Evolutionary conservation across 2,329 filamentous ascomycete genomes (phyloP), one percentile per base, ranked within the genome.

Genomic region (Bipolaris bicolor): DNA sequence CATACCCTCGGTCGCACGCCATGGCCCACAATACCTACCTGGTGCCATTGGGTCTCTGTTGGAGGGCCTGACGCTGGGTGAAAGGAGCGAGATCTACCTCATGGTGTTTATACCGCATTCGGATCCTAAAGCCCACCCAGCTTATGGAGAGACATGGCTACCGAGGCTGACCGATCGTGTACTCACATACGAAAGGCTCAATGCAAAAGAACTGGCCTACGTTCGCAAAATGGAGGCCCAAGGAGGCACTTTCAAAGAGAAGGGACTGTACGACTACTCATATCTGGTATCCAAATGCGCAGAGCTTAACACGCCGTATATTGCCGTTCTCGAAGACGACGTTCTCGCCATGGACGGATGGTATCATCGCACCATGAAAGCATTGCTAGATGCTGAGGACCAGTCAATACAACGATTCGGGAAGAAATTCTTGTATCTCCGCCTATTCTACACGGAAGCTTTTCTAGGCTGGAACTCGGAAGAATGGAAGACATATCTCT

Each of bases 291-390:
- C 77, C 41, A 71, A 72, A 11, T 82, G 81, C 61, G 58, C 73
- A 18, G 65, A 68, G 29, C 68, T 70, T 4, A 70, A 71, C n/a
- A 70, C 79, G 9, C 72, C 75, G 1, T 80, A 80, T 58, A 73
- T 79, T 33, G 67, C 74, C 5, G 77, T 83, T 36, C 62, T 83
- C 5, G 81, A 83, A 62, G 81, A 82, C 58, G 80, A 82, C 60
- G 72, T 78, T 3, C 51, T 83, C 3, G 79, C 78, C 36, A 74
- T 79, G 64, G 78, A 81, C 49, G 80, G 80, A 9, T 82, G 81
- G 80, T 81, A 78, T 60, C 69, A 77, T 43, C 75, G 78, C 5
- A 77, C 77, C 0, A 66, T 77, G 40, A 57, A 68, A 5, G 79
- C 74, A 0, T 60, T 81, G 24, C 60, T 68, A 13, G 58, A 66